Evolutionary conservation across 2,329 filamentous ascomycete species (phyloP).

Genomic region (Talaromyces rugulosus): DNA sequence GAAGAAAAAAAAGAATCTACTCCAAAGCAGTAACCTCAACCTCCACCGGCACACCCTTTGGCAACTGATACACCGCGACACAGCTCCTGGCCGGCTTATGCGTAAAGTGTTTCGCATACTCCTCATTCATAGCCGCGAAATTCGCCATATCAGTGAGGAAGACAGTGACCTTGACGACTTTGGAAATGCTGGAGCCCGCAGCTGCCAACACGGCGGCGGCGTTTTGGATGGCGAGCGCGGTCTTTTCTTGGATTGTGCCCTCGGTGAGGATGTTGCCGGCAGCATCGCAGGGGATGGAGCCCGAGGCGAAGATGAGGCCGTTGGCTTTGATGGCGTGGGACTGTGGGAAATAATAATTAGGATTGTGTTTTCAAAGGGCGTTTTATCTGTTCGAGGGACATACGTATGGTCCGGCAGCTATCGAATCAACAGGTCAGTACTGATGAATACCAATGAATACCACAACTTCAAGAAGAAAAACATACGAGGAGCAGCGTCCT

Average conservation of each 20-base stretch:
- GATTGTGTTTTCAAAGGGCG: background rate
- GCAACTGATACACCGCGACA: conserved; percentile 60
- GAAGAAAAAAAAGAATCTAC: conserved; percentile 15
- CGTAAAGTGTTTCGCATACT: conserved; percentile 66
- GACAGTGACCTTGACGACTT: conserved; percentile 84
- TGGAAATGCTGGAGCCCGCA: conserved; percentile 71
- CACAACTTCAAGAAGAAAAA: conserved; percentile 9
- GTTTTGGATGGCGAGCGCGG: conserved; percentile 70
- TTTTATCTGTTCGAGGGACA: conserved; percentile 13
- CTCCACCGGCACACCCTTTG: conserved; percentile 61
- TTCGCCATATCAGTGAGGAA: conserved; percentile 90
- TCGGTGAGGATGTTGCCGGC: conserved; percentile 54
- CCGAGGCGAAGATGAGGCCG: conserved; percentile 66
- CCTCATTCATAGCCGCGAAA: conserved; percentile 75
- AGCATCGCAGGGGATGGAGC: conserved; percentile 70
- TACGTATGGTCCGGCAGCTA: conserved; percentile 43
- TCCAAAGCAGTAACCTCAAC: conserved; percentile 61
- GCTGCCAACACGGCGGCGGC: conserved; percentile 77
- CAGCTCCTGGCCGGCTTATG: conserved; percentile 62
- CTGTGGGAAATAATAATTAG: conserved; percentile 21
- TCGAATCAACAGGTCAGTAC: background rate
- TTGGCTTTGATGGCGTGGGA: conserved; percentile 63
- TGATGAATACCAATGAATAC: background rate
- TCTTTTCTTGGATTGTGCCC: conserved; percentile 65
- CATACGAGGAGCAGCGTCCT: conserved; percentile 45